phyloP scores from a whole-genome alignment of 768 basidiomycete genomes.

The Russula foetens region DNA sequence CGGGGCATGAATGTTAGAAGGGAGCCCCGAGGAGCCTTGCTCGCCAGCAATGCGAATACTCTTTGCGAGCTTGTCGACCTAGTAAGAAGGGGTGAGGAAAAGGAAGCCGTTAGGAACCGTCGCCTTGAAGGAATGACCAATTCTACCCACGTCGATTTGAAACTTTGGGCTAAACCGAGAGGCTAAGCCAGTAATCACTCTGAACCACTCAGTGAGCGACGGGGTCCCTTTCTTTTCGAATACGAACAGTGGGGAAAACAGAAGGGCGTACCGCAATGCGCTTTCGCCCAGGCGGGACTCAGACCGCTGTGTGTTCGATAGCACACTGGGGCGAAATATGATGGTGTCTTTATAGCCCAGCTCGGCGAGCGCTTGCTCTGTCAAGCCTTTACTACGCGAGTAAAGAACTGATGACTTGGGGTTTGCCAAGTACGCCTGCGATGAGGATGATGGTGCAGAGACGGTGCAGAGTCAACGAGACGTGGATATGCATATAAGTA shows the following conservation, averaged over 20 bases:
- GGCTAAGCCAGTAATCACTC: background rate
- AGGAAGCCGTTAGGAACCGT: background rate
- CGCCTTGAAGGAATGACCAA: background rate
- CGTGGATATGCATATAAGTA: constrained; percentile 8
- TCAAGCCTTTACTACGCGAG: constrained; percentile 59
- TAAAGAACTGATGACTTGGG: constrained; percentile 46
- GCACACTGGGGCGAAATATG: constrained; percentile 54
- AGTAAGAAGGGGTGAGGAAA: background rate
- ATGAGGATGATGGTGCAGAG: background rate
- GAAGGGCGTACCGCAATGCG: background rate
- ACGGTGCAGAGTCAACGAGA: background rate
- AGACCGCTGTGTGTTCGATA: constrained; percentile 23
- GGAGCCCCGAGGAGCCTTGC: constrained; percentile 44
- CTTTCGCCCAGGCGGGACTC: background rate
- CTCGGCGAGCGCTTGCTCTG: constrained; percentile 56
- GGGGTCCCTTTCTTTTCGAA: no score
- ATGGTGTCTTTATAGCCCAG: constrained; percentile 67
- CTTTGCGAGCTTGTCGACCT: constrained; percentile 48
- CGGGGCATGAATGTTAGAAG: constrained; percentile 35
- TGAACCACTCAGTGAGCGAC: background rate
- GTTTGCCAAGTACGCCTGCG: constrained; percentile 42
- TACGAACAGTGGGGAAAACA: background rate
- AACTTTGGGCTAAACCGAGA: background rate
- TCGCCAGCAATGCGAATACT: constrained; percentile 46
- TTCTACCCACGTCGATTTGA: constrained; percentile 6